Percentiles rank a stretch among this genome's conserved stretches.
These are phyloP conservation scores for Corymbia calophylla DNA, from an alignment of 441 rosid genomes.

Conservation along the genomic window DNA sequence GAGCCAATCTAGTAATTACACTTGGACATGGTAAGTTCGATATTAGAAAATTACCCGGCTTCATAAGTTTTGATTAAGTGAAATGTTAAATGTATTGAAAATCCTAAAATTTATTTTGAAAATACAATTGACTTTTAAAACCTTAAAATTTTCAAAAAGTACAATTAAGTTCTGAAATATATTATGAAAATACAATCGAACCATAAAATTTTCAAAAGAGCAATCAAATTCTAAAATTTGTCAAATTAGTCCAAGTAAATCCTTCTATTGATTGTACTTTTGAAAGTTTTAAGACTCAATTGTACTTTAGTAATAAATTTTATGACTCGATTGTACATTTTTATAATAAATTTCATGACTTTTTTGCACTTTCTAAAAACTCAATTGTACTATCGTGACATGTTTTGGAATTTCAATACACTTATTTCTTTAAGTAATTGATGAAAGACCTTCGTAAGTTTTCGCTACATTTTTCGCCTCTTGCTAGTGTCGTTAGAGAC, in stretches of 20 bases:
- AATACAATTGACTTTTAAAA: rapidly evolving
- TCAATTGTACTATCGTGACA: rapidly evolving
- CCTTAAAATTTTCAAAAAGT: too few relatives aligned
- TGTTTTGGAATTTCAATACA: rapidly evolving
- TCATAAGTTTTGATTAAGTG: not conserved
- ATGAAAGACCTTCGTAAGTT: not conserved
- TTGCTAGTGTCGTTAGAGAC: not conserved
- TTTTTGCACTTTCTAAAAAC: too few relatives aligned
- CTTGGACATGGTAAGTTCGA: constrained; percentile 1
- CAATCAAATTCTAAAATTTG: too few relatives aligned
- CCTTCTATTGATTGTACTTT: too few relatives aligned
- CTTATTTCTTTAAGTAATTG: too few relatives aligned
- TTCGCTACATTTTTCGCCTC: not conserved
- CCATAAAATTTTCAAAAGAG: rapidly evolving
- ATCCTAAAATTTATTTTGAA: too few relatives aligned
- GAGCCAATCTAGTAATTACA: not conserved
- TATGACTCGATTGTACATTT: rapidly evolving
- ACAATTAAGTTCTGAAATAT: rapidly evolving
- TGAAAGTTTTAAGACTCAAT: too few relatives aligned
- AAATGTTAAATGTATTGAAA: too few relatives aligned
- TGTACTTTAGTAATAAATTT: rapidly evolving
- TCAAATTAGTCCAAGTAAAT: too few relatives aligned
- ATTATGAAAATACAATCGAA: rapidly evolving
- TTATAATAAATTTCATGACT: rapidly evolving
- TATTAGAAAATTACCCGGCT: not conserved